These are phyloP conservation scores for Helotiales sp. DNA, from an alignment of 2,329 filamentous ascomycete species.

Conservation along the genomic window DNA sequence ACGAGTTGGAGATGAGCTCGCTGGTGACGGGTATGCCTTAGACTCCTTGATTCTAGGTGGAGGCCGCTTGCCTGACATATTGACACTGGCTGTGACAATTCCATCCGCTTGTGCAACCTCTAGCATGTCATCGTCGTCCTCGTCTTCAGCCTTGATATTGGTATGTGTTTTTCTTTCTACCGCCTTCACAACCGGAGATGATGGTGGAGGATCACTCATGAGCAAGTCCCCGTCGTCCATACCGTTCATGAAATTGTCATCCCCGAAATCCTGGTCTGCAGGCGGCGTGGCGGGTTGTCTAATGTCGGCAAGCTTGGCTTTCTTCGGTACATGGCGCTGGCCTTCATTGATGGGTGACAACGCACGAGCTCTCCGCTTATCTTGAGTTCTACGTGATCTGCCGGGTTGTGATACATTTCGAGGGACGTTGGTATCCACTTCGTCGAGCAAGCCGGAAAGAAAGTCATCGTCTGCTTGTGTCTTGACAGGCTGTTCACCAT, in stretches of 20 bases:
- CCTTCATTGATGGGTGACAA: slow-evolving; percentile 65
- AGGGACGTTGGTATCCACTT: slow-evolving; percentile 78
- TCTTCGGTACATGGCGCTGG: slow-evolving; percentile 57
- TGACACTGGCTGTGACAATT: slow-evolving; percentile 70
- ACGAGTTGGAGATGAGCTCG: slow-evolving; percentile 73
- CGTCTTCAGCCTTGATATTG: slow-evolving; percentile 61
- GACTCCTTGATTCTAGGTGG: slow-evolving; percentile 73
- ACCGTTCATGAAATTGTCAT: slow-evolving; percentile 55
- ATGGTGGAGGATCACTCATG: slow-evolving; percentile 86
- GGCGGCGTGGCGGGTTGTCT: slow-evolving; percentile 48
- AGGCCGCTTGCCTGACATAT: slow-evolving; percentile 78
- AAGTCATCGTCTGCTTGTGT: slow-evolving; percentile 90
- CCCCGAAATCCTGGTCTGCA: slow-evolving; percentile 50
- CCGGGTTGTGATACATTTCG: slow-evolving; percentile 60
- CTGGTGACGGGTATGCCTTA: slow-evolving; percentile 66
- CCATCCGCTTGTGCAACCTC: slow-evolving; percentile 79
- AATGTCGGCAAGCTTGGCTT: slow-evolving; percentile 53
- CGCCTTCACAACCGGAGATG: slow-evolving; percentile 81
- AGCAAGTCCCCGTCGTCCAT: slow-evolving; percentile 67
- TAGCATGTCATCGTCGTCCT: slow-evolving; percentile 80
- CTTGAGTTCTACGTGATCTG: slow-evolving; percentile 69
- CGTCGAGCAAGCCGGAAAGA: slow-evolving; percentile 77
- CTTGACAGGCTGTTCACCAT: slow-evolving; percentile 59
- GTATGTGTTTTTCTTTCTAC: slow-evolving; percentile 67
- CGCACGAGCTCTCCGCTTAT: slow-evolving; percentile 76